phyloP scores from a whole-genome alignment of 352 stramenopile species.

The Paralagenidium karlingii region DNA sequence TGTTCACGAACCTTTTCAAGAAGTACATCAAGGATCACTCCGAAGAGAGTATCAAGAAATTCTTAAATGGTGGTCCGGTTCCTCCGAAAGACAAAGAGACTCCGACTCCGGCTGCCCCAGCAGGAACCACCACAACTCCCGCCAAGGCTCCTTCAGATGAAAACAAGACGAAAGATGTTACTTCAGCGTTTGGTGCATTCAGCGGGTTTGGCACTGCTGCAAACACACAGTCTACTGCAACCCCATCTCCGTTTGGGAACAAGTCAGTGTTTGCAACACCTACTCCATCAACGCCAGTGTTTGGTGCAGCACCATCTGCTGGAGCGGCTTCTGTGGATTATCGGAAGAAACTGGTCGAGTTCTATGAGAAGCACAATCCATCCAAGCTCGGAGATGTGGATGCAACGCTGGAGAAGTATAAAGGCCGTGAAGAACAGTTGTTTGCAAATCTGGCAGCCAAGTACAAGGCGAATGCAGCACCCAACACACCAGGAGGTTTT shows the following conservation, averaged over 20 bases:
- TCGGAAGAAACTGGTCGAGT: slow-evolving; percentile 63
- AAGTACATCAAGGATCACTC: slow-evolving; percentile 46
- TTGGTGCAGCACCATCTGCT: slow-evolving; percentile 7
- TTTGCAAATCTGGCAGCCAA: slow-evolving; percentile 58
- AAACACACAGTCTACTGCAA: not conserved
- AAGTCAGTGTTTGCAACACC: slow-evolving; percentile 6
- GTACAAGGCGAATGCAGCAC: slow-evolving; percentile 36
- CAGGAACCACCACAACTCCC: not conserved
- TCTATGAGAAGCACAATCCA: slow-evolving; percentile 89
- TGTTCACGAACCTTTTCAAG: slow-evolving; percentile 45
- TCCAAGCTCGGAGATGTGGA: slow-evolving; percentile 81
- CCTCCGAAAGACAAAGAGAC: slow-evolving; percentile 19
- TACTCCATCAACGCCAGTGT: slow-evolving; percentile 11
- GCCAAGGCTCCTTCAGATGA: not conserved
- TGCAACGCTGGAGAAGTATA: slow-evolving; percentile 82
- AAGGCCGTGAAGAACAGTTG: slow-evolving; percentile 66
- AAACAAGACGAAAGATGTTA: too few relatives aligned
- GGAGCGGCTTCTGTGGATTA: slow-evolving; percentile 18
- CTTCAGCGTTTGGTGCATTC: too few relatives aligned
- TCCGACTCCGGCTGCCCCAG: not conserved
- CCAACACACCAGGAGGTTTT: slow-evolving; percentile 5
- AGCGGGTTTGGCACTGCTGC: not conserved
- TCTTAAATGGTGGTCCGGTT: slow-evolving; percentile 30
- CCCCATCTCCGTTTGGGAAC: slow-evolving; percentile 5
- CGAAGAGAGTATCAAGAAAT: slow-evolving; percentile 47